A percentile compares a stretch with the other conserved stretches of the same genome.
Conservation (phyloP, 805 yeast species). For the Candida manassasensis region DNA sequence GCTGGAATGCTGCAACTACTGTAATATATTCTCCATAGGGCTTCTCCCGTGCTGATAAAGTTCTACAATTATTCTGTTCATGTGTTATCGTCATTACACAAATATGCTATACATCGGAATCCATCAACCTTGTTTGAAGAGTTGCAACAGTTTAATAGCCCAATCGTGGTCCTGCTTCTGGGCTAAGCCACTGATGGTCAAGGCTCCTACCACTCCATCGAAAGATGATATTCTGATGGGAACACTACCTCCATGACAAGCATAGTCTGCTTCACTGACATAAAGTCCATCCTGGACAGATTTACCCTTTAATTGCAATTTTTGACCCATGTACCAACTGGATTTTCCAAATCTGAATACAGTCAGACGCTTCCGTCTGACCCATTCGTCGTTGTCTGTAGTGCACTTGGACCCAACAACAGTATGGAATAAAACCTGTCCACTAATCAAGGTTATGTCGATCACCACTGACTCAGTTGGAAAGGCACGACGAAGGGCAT, state of each 20-base stretch:
- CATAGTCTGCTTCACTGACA: constrained; percentile 41
- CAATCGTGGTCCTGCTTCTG: constrained; percentile 52
- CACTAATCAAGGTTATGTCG: constrained; percentile 43
- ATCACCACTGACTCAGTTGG: constrained; percentile 38
- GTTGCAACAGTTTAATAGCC: constrained; percentile 31
- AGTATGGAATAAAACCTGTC: constrained; percentile 45
- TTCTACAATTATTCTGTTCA: not conserved
- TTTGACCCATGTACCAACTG: constrained; percentile 44
- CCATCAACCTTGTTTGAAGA: too few relatives aligned
- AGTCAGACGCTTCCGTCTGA: constrained; percentile 44
- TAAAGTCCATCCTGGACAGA: constrained; percentile 35
- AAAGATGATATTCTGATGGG: constrained; percentile 40
- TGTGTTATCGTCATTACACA: not conserved
- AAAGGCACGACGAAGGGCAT: constrained; percentile 23
- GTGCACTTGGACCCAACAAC: constrained; percentile 32
- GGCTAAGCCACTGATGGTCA: constrained; percentile 53
- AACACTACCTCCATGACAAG: constrained; percentile 54
- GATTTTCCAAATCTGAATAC: constrained; percentile 46
- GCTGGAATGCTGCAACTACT: too few relatives aligned
- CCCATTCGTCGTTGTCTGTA: constrained; percentile 53
- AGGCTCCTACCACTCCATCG: constrained; percentile 40
- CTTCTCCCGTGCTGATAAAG: too few relatives aligned
- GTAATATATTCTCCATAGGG: too few relatives aligned
- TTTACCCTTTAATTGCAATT: constrained; percentile 30
- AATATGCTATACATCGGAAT: not conserved